Evolutionary conservation across 106 monocot species (phyloP), one percentile per base, ranked within the genome.

Genomic region (Dendrobium huoshanense): DNA sequence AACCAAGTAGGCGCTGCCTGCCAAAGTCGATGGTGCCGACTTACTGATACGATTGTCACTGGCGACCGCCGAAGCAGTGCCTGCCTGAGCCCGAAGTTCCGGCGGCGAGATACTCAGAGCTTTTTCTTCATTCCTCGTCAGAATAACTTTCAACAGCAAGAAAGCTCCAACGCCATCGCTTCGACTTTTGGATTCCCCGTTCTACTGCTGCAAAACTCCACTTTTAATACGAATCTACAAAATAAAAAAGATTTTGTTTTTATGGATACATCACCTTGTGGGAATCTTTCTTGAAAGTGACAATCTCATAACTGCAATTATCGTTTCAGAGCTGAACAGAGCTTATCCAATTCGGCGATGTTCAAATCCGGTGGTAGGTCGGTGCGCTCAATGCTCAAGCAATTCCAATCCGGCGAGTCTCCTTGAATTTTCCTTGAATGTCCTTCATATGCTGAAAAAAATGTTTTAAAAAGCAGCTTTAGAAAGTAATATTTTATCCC

Each of bases 311-410:
- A 45, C 75, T 74, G 76, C 58, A 79, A 56, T 89, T 82, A 41
- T 89, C 85, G 86, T 86, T 94, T 92, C 96, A 97, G 25, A 94
- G 88, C 83, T 92, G 96, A 70, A 79, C 94, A 10, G 94, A 89
- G 82, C 90, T 94, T 94, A 92, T 92, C 96, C 96, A 97, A 80
- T 85, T 27, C 27, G 27, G 27, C 27, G 27, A 27, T 27, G 27
- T 27, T 27, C 27, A 0, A 27, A 27, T 27, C 27, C 27, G 27
- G 27, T 27, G 27, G 27, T 27, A 27, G 27, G 27, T 27, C 0
- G 27, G 27, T 27, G 27, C 27, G 27, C 27, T 27, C 27, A 27
- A 27, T 27, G 27, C 27, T 27, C 27, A 27, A 27, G 27, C 27
- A 27, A 27, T 27, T 27, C 27, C 0, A 27, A 27, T 27, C 27